A percentile compares a stretch with the other conserved stretches of the same genome.
phyloP scores from a whole-genome alignment of 768 basidiomycete species.

The Harrya chromipes region DNA sequence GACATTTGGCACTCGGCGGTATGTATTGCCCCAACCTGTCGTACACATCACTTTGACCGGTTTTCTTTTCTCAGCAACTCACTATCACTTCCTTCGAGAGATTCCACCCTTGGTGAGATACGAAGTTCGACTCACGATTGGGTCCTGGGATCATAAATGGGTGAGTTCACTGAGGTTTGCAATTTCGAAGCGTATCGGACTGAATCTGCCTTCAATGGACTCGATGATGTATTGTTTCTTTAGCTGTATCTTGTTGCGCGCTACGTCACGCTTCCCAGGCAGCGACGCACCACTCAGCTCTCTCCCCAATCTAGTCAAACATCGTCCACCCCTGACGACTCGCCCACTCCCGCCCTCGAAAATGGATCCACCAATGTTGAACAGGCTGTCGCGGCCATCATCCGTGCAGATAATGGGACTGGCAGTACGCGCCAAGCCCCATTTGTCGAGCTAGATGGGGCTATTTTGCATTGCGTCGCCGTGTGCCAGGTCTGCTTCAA shows the following conservation, averaged over 20 bases:
- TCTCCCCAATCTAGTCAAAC: slow-evolving; percentile 29
- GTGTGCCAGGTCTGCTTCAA: slow-evolving; percentile 70
- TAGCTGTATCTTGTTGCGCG: slow-evolving; percentile 64
- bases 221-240: not conserved
- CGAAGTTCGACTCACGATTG: slow-evolving; percentile 56
- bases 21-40: not conserved
- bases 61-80: slow-evolving; percentile 43
- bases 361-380: slow-evolving; percentile 15
- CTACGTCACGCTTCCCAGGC: slow-evolving; percentile 54
- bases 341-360: not conserved
- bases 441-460: slow-evolving; percentile 43
- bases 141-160: slow-evolving; percentile 79
- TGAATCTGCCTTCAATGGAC: no score
- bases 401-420: not conserved
- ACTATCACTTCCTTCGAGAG: slow-evolving; percentile 68
- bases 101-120: slow-evolving; percentile 61
- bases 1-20: slow-evolving; percentile 57
- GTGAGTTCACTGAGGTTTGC: slow-evolving; percentile 36
- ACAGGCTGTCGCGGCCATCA: slow-evolving; percentile 11
- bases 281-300: not conserved
- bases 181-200: not conserved
- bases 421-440: slow-evolving; percentile 1
- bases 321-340: slow-evolving; percentile 19
- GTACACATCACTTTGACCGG: not conserved
- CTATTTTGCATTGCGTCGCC: slow-evolving; percentile 57